These are phyloP conservation scores for Aspergillus incahuasiensis DNA, from an alignment of 495 filamentous ascomycete species.

Conservation along the genomic window DNA sequence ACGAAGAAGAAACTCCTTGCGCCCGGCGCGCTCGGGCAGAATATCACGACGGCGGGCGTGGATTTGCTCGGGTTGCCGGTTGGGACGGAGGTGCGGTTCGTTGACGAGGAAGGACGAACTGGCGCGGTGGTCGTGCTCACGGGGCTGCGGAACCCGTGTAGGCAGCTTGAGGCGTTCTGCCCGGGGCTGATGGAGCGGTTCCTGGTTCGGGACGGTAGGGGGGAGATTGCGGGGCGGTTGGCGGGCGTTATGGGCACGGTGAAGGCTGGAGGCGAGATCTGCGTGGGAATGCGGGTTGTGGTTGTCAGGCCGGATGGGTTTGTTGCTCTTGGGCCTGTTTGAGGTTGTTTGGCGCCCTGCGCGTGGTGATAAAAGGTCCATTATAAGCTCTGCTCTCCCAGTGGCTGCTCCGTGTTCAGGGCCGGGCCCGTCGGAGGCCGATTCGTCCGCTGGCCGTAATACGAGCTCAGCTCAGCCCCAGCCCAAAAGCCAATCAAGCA, in stretches of 20 bases:
- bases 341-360: too few relatives aligned
- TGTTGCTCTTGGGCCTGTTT: background rate
- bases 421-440: too few relatives aligned
- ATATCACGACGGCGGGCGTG: constrained; percentile 10
- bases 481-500: too few relatives aligned
- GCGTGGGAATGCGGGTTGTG: constrained; percentile 1
- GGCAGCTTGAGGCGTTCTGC: constrained; percentile 4
- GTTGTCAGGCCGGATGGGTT: background rate
- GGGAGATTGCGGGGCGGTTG: constrained; percentile 2
- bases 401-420: too few relatives aligned
- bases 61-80: background rate
- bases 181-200: constrained; percentile 8
- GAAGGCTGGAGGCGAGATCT: background rate
- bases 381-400: too few relatives aligned
- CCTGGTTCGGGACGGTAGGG: background rate
- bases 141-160: constrained; percentile 7
- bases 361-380: too few relatives aligned
- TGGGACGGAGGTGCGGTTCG: constrained; percentile 8
- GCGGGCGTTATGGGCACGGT: constrained; percentile 14
- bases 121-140: background rate
- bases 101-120: background rate
- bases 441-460: too few relatives aligned
- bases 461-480: too few relatives aligned
- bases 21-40: constrained; percentile 6
- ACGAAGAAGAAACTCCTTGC: background rate